phyloP scores from a whole-genome alignment of 192 early-diverging fungal species.

The Jimgerdemannia lactiflua region DNA sequence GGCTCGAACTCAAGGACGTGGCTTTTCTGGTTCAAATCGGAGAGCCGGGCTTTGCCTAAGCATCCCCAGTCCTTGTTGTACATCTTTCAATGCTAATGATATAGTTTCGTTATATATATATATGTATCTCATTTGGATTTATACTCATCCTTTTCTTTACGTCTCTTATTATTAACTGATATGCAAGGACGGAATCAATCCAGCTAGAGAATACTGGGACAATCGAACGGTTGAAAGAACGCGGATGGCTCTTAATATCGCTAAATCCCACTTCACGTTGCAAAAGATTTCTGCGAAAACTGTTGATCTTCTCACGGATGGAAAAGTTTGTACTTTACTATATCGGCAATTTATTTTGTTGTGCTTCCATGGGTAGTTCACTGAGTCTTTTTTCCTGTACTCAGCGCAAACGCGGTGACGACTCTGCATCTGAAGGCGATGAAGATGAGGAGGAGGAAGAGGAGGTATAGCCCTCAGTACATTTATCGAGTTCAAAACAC shows the following conservation, averaged over 20 bases:
- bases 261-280: neutral
- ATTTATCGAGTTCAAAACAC: too few species aligned
- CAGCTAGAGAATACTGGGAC: neutral
- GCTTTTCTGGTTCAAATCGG: neutral
- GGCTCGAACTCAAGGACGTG: neutral
- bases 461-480: too few species aligned
- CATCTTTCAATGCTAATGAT: neutral
- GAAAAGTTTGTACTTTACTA: too few species aligned
- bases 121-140: neutral
- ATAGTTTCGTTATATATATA: neutral
- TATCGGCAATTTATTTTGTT: neutral
- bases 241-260: neutral
- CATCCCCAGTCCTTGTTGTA: neutral
- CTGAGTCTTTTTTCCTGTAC: too few species aligned
- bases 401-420: too few species aligned
- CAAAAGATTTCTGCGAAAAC: too few species aligned
- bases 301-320: too few species aligned
- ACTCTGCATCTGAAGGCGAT: too few species aligned
- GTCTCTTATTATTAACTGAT: neutral
- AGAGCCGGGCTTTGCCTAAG: neutral
- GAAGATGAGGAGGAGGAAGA: too few species aligned
- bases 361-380: neutral
- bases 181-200: neutral
- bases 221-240: neutral
- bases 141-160: neutral